phyloP scores from a whole-genome alignment of 106 monocot genomes.

The Posidonia australis region DNA sequence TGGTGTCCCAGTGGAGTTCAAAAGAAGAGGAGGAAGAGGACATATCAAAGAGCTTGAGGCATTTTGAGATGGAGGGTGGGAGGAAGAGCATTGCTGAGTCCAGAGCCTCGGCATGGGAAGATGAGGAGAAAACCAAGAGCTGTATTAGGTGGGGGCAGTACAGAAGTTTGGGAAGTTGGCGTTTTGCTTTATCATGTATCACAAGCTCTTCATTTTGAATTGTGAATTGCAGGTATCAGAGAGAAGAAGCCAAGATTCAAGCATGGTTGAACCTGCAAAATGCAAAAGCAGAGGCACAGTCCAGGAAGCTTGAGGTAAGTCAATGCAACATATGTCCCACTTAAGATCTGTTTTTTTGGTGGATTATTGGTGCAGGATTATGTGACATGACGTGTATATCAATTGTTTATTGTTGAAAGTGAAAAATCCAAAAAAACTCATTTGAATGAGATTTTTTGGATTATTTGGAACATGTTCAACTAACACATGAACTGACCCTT shows the following conservation, averaged over 20 bases:
- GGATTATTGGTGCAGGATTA: too few species aligned
- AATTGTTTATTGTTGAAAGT: too few species aligned
- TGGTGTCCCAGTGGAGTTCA: conserved; percentile 61
- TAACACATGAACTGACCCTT: too few species aligned
- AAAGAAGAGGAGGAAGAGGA: conserved; percentile 87
- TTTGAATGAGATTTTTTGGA: too few species aligned
- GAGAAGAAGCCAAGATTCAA: conserved; percentile 88
- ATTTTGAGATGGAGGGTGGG: conserved; percentile 38
- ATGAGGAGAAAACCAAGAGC: conserved; percentile 79
- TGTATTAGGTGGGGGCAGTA: conserved; percentile 42
- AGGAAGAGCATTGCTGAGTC: conserved; percentile 41
- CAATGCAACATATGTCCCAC: background rate
- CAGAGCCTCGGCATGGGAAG: conserved; percentile 57
- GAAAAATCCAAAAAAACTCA: too few species aligned
- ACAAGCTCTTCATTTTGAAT: too few species aligned
- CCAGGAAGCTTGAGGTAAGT: conserved; percentile 82
- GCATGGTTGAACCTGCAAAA: conserved; percentile 86
- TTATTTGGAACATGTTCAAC: too few species aligned
- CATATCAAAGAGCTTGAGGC: conserved; percentile 76
- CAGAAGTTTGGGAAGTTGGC: too few species aligned
- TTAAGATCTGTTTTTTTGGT: background rate
- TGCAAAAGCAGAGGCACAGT: conserved; percentile 84
- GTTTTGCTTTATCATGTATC: background rate
- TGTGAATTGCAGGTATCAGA: conserved; percentile 51
- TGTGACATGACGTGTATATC: too few species aligned